A percentile compares a stretch with the other conserved stretches of the same genome.
These are phyloP conservation scores for Aspergillus piperis DNA, from an alignment of 2,329 filamentous ascomycete species.

Conservation along the genomic window DNA sequence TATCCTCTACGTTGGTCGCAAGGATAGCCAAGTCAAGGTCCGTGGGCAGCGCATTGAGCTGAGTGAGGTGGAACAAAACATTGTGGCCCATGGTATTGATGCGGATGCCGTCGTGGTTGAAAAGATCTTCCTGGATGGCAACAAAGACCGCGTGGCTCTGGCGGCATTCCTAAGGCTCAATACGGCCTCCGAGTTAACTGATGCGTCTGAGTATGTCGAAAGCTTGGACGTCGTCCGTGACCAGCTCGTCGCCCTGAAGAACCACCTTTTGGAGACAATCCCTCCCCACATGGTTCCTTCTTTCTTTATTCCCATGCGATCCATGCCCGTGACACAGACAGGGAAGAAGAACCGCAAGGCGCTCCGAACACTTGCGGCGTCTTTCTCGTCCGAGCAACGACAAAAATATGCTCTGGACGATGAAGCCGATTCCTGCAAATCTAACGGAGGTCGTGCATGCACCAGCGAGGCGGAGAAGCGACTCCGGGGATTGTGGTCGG, in stretches of 20 bases:
- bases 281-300: background rate
- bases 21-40: slow-evolving; percentile 11
- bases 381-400: background rate
- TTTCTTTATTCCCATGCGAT: background rate
- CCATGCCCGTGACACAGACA: background rate
- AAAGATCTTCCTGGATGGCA: background rate
- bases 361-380: background rate
- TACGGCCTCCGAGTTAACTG: background rate
- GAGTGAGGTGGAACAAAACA: slow-evolving; percentile 4
- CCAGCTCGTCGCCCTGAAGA: slow-evolving; percentile 16
- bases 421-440: background rate
- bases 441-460: background rate
- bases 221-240: background rate
- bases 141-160: background rate
- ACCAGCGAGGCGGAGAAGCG: background rate
- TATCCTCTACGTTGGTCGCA: slow-evolving; percentile 7
- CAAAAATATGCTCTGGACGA: background rate
- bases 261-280: background rate
- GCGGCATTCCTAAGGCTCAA: background rate
- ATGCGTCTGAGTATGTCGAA: background rate
- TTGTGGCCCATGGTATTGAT: background rate
- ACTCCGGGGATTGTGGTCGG: background rate
- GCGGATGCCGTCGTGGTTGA: background rate
- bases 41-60: slow-evolving; percentile 11
- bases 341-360: background rate